Evolutionary conservation across 2,329 filamentous ascomycete species (phyloP).

Genomic region (Cadophora sp.): DNA sequence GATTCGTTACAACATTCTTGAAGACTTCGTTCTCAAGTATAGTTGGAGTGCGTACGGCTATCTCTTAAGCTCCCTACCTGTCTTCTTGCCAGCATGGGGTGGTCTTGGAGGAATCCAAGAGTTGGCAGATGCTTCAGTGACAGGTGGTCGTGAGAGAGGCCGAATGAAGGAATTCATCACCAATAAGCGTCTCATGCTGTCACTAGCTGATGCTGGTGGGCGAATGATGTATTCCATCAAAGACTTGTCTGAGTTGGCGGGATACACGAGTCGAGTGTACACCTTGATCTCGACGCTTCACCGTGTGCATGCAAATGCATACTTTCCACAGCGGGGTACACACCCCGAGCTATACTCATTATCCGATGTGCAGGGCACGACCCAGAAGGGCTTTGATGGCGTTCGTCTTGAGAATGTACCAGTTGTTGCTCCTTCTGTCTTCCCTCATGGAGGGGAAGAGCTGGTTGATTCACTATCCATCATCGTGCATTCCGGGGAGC

Average conservation of each 20-base stretch:
- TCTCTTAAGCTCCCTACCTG: constrained; percentile 86
- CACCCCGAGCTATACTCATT: constrained; percentile 85
- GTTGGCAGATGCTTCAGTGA: constrained; percentile 58
- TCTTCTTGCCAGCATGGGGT: constrained; percentile 94
- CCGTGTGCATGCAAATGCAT: constrained; percentile 89
- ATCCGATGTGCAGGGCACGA: constrained; percentile 90
- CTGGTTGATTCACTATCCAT: constrained; percentile 88
- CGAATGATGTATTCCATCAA: constrained; percentile 99
- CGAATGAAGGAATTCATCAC: constrained; percentile 99
- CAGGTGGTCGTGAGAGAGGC: constrained; percentile 72
- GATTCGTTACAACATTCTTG: constrained; percentile 97
- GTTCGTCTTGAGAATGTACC: constrained; percentile 93
- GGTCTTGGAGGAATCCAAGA: constrained; percentile 79
- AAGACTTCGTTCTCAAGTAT: constrained; percentile 98
- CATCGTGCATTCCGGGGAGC: constrained; percentile 88
- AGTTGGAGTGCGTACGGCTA: constrained; percentile 99
- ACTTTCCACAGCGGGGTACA: constrained; percentile 70
- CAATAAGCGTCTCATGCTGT: constrained; percentile 98
- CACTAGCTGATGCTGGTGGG: constrained; percentile 92
- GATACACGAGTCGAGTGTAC: constrained; percentile 95
- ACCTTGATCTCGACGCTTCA: constrained; percentile 94
- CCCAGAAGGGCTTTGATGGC: constrained; percentile 93
- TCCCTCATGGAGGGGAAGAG: constrained; percentile 90
- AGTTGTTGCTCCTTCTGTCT: constrained; percentile 85
- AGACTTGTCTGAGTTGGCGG: constrained; percentile 92